Conservation (phyloP, 176 grass and related monocot genomes). For the Phyllostachys edulis region DNA sequence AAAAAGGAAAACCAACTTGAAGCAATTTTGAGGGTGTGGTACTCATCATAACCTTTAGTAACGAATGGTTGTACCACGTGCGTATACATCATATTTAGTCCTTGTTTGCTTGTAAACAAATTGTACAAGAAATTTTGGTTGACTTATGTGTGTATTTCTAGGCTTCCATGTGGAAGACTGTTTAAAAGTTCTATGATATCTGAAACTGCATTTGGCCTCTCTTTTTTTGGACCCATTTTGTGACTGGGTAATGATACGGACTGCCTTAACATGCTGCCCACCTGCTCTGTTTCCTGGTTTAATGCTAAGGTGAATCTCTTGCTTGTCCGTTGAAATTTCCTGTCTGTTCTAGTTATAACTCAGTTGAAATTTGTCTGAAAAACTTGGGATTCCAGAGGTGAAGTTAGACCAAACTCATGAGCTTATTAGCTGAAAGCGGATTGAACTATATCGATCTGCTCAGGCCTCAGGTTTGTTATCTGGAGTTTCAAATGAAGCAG, state of each 20-base stretch:
- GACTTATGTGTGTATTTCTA: constrained; percentile 36
- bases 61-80: not conserved
- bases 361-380: not conserved
- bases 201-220: not conserved
- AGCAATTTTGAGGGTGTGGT: constrained; percentile 29
- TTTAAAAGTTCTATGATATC: not conserved
- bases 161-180: not conserved
- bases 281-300: not conserved
- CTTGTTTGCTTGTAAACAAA: constrained; percentile 33
- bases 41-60: constrained; percentile 23
- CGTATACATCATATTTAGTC: not conserved
- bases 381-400: not conserved
- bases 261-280: not conserved
- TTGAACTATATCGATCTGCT: not conserved
- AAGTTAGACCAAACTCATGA: not conserved
- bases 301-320: not conserved
- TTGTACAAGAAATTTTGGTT: constrained; percentile 41
- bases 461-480: not conserved
- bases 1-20: constrained; percentile 18
- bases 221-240: not conserved
- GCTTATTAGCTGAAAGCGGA: not conserved
- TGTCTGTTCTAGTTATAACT: not conserved
- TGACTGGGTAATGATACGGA: not conserved
- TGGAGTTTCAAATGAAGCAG: not conserved
- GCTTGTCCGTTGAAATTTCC: not conserved